Percentiles rank a stretch among this genome's conserved stretches.
Conservation (phyloP, 768 basidiomycete species). For the Lactarius hatsudake region DNA sequence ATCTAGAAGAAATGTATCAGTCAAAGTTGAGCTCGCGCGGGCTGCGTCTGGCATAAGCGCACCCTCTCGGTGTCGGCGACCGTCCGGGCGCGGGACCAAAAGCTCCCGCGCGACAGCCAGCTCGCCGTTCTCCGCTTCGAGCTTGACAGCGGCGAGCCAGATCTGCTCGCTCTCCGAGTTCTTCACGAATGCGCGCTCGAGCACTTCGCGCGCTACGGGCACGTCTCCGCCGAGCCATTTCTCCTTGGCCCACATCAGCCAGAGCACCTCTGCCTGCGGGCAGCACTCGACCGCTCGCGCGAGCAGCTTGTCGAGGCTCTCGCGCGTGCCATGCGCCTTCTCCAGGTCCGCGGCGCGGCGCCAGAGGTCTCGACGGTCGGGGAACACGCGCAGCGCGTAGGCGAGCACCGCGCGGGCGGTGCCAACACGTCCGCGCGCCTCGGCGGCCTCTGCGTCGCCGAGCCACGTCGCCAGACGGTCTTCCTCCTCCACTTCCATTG, state of each 20-base stretch:
- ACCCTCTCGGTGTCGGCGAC: constrained; percentile 93
- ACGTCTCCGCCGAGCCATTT: constrained; percentile 92
- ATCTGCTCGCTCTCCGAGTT: constrained; percentile 97
- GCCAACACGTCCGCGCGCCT: constrained; percentile 68
- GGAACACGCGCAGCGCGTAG: constrained; percentile 88
- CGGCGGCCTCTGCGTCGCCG: constrained; percentile 84
- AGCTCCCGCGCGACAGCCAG: constrained; percentile 82
- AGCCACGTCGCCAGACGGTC: constrained; percentile 89
- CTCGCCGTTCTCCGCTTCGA: constrained; percentile 95
- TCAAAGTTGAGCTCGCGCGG: background rate
- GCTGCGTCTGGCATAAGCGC: background rate
- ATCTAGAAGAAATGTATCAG: constrained; percentile 51
- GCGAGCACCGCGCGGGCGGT: constrained; percentile 87
- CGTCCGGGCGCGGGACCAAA: constrained; percentile 81
- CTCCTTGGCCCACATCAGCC: constrained; percentile 99
- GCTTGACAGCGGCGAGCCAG: constrained; percentile 96
- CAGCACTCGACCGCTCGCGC: constrained; percentile 83
- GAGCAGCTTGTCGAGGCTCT: constrained; percentile 79
- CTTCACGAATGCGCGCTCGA: constrained; percentile 86
- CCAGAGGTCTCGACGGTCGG: constrained; percentile 85
- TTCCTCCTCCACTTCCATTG: constrained; percentile 94
- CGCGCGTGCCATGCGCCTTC: constrained; percentile 82
- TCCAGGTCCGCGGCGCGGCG: constrained; percentile 89
- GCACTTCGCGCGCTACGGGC: constrained; percentile 82
- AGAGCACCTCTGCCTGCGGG: constrained; percentile 92